Evolutionary conservation across 2,329 filamentous ascomycete species (phyloP).

Genomic region (Herpotrichia juniperi): DNA sequence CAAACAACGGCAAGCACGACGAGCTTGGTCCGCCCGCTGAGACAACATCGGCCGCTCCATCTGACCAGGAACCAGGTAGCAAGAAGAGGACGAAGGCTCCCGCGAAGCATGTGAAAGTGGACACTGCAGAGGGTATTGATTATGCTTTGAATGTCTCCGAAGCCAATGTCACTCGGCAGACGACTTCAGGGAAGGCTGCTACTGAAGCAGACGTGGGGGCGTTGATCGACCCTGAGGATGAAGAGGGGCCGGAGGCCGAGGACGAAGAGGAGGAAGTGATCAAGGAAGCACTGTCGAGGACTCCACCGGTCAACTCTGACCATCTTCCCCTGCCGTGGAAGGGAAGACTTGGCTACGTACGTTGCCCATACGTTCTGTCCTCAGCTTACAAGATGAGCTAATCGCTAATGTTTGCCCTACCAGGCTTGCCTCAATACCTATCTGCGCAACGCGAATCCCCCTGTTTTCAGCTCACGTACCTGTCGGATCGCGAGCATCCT

Average conservation of each 20-base stretch:
- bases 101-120: constrained; percentile 32
- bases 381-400: constrained; percentile 20
- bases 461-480: constrained; percentile 89
- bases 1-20: constrained; percentile 2
- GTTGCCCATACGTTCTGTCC: constrained; percentile 39
- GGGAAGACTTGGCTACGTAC: constrained; percentile 85
- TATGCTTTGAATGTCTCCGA: constrained; percentile 15
- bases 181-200: constrained; percentile 10
- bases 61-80: constrained; percentile 17
- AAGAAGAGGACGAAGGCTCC: constrained; percentile 31
- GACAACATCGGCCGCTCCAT: constrained; percentile 18
- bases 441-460: constrained; percentile 77
- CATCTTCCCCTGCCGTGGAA: constrained; percentile 89
- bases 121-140: constrained; percentile 24
- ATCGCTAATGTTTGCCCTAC: constrained; percentile 9
- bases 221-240: constrained; percentile 57
- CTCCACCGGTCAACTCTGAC: constrained; percentile 81
- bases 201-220: constrained; percentile 27
- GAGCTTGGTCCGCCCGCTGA: constrained; percentile 11
- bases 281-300: constrained; percentile 64
- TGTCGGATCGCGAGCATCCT: constrained; percentile 90
- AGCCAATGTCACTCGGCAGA: constrained; percentile 24
- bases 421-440: constrained; percentile 93
- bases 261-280: constrained; percentile 60
- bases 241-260: constrained; percentile 43